A percentile compares a stretch with the other conserved stretches of the same genome.
Conservation (phyloP, 768 basidiomycete species). For the Amanita rubescens region DNA sequence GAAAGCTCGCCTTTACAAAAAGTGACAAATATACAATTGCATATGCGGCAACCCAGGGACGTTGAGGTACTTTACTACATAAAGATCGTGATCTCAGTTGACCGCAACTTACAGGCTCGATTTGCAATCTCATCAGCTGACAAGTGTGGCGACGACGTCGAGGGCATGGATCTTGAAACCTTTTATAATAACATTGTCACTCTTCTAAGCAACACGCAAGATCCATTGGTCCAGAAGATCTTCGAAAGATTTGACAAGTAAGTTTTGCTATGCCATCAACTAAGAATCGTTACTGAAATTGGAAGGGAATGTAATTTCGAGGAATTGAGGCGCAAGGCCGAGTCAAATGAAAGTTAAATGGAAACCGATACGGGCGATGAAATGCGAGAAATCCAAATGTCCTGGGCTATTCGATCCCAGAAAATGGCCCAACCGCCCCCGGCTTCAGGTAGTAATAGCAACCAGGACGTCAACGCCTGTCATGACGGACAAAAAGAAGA, state of each 20-base stretch:
- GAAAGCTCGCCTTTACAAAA: not conserved
- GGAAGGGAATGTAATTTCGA: not conserved
- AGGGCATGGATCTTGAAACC: not conserved
- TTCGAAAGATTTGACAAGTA: not conserved
- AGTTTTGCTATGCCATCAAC: not conserved
- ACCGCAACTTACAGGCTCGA: not conserved
- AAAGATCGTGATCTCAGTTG: not conserved
- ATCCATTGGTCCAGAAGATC: not conserved
- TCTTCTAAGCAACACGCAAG: not conserved
- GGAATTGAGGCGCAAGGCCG: not conserved
- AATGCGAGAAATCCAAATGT: not conserved
- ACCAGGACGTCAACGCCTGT: not conserved
- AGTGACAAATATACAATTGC: not conserved
- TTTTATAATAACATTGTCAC: not conserved
- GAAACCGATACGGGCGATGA: not conserved
- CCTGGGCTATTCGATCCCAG: not conserved
- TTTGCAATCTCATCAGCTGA: not conserved
- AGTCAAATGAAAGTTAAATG: not conserved
- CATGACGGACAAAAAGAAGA: not conserved
- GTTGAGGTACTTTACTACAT: not conserved
- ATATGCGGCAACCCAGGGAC: not conserved
- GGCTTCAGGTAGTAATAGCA: not conserved
- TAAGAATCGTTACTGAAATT: not conserved
- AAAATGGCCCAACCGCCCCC: not conserved
- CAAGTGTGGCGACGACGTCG: not conserved